Evolutionary conservation across 176 grass and related monocot genomes (phyloP).

Genomic region (Thalia dealbata): DNA sequence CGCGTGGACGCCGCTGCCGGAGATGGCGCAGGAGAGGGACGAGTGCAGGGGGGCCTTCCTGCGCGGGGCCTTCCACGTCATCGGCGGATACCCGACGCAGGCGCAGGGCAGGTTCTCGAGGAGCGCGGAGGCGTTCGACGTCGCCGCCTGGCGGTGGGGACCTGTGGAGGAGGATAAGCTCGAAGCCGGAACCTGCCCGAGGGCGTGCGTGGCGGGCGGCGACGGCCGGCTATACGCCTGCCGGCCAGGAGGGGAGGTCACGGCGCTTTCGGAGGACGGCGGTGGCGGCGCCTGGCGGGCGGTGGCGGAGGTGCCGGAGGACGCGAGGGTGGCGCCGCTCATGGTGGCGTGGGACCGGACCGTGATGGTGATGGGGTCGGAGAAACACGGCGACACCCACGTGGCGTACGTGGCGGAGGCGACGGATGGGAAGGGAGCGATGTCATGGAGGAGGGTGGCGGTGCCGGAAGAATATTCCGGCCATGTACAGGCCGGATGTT

Average conservation of each 20-base stretch:
- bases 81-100: constrained; percentile 69
- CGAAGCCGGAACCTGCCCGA: constrained; percentile 41
- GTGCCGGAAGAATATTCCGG: constrained; percentile 49
- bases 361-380: constrained; percentile 50
- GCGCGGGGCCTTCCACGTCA: constrained; percentile 42
- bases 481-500: constrained; percentile 53
- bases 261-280: constrained; percentile 21
- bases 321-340: constrained; percentile 31
- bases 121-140: constrained; percentile 54
- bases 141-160: constrained; percentile 27
- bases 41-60: constrained; percentile 61
- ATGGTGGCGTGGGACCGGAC: constrained; percentile 23
- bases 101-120: constrained; percentile 62
- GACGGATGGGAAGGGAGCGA: constrained; percentile 17
- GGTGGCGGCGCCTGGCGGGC: constrained; percentile 33
- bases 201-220: constrained; percentile 29
- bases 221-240: constrained; percentile 42
- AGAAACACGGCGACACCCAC: constrained; percentile 43
- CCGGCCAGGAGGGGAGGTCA: constrained; percentile 35
- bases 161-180: constrained; percentile 24
- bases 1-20: constrained; percentile 43
- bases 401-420: constrained; percentile 38
- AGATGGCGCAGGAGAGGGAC: constrained; percentile 78
- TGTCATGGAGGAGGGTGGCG: constrained; percentile 30
- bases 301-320: constrained; percentile 36